Conservation (phyloP, 257 asterid species). For the Solanum neorickii region DNA sequence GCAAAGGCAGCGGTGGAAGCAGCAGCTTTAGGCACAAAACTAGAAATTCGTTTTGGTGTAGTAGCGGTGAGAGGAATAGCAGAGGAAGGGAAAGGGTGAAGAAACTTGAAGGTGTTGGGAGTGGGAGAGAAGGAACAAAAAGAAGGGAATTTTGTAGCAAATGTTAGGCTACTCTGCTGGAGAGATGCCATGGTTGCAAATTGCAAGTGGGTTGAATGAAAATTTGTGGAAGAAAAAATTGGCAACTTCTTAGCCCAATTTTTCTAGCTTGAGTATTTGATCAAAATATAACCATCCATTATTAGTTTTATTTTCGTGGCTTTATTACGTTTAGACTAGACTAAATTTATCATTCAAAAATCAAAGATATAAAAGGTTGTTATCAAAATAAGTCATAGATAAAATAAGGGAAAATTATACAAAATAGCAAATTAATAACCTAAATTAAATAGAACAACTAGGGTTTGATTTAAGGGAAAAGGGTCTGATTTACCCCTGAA, state of each 20-base stretch:
- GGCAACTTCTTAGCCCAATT: neutral
- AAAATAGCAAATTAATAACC: too few relatives aligned
- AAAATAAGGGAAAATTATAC: too few relatives aligned
- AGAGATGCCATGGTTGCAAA: constrained; percentile 2
- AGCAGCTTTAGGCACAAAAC: constrained; percentile 15
- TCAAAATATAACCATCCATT: neutral
- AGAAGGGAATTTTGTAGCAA: neutral
- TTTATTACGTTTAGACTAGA: neutral
- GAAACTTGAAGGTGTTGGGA: constrained; percentile 2
- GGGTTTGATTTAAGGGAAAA: too few relatives aligned
- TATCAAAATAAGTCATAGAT: neutral
- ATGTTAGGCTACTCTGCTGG: constrained; percentile 11
- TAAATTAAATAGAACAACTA: too few relatives aligned
- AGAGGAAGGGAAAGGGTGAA: constrained; percentile 10
- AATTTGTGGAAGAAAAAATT: neutral
- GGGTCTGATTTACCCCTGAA: too few relatives aligned
- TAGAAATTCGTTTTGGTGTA: constrained; percentile 1
- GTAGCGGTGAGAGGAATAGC: neutral
- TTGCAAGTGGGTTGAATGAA: neutral
- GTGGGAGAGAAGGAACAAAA: neutral
- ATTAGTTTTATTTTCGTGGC: neutral
- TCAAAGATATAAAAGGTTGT: neutral
- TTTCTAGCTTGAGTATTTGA: neutral
- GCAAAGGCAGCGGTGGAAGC: constrained; percentile 27
- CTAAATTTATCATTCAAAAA: neutral